Percentiles rank a stretch among this genome's conserved stretches.
Conservation (phyloP, 2,329 filamentous ascomycete species). For the Verticillium alfalfae region DNA sequence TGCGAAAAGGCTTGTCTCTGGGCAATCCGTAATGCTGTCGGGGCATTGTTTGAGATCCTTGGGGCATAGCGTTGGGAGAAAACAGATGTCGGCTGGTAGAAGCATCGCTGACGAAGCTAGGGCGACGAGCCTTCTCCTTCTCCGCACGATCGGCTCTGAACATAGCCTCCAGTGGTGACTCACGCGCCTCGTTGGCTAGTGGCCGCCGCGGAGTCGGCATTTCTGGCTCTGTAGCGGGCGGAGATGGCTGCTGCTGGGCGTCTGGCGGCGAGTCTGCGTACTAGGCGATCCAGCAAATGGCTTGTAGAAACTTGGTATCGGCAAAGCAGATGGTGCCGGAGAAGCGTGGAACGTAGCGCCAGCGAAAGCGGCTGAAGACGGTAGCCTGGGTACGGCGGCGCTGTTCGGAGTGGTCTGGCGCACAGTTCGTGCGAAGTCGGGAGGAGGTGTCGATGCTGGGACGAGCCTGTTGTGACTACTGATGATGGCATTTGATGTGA, state of each 20-base stretch:
- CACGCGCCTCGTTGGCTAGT: conserved; percentile 28
- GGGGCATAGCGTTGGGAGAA: neutral
- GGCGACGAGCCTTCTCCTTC: conserved; percentile 54
- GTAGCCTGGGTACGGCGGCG: conserved; percentile 31
- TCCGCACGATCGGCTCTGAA: conserved; percentile 84
- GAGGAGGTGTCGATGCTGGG: conserved; percentile 24
- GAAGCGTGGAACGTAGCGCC: conserved; percentile 94
- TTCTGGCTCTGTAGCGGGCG: conserved; percentile 47
- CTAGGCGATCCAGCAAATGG: conserved; percentile 61
- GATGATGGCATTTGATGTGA: too few species aligned
- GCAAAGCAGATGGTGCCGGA: conserved; percentile 82
- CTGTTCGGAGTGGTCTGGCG: conserved; percentile 34
- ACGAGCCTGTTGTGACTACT: conserved; percentile 7
- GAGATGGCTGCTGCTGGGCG: conserved; percentile 39
- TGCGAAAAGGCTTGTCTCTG: conserved; percentile 30
- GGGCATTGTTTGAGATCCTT: conserved; percentile 14
- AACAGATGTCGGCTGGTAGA: neutral
- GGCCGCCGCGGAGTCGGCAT: conserved; percentile 38
- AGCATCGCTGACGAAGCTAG: conserved; percentile 39
- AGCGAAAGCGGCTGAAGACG: conserved; percentile 64
- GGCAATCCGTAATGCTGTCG: conserved; percentile 11
- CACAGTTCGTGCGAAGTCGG: conserved; percentile 31
- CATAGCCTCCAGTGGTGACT: conserved; percentile 83
- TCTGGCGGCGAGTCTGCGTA: conserved; percentile 22
- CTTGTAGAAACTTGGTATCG: conserved; percentile 82